Conservation (phyloP, 129 eudicot genomes). For the Centella asiatica region DNA sequence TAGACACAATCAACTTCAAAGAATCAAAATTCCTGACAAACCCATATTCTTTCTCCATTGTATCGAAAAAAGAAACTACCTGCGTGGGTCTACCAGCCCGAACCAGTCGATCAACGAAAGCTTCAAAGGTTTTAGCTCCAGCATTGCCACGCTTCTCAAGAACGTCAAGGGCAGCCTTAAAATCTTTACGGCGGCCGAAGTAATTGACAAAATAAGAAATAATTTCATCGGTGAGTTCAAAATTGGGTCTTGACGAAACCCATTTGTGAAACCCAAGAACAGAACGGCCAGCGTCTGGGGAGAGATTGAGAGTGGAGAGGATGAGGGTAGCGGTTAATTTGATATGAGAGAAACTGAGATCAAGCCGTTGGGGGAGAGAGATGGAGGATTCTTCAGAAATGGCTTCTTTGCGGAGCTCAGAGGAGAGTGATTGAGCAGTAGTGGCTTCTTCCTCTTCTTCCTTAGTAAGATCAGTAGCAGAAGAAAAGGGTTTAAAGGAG, state of each 20-base stretch:
- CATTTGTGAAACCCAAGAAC: slow-evolving; percentile 60
- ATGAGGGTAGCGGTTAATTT: slow-evolving; percentile 32
- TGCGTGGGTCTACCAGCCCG: slow-evolving; percentile 73
- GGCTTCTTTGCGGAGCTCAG: slow-evolving; percentile 54
- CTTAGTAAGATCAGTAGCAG: slow-evolving; percentile 18
- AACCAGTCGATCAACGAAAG: slow-evolving; percentile 51
- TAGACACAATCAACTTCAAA: slow-evolving; percentile 46
- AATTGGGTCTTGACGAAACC: slow-evolving; percentile 44
- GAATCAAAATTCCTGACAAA: slow-evolving; percentile 47
- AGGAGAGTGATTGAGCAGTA: slow-evolving; percentile 41
- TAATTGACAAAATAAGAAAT: slow-evolving; percentile 51
- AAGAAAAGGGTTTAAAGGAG: slow-evolving; percentile 23
- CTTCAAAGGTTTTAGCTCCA: slow-evolving; percentile 38
- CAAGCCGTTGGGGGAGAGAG: slow-evolving; percentile 44
- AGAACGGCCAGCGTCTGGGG: slow-evolving; percentile 63
- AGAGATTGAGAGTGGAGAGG: slow-evolving; percentile 44
- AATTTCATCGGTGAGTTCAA: slow-evolving; percentile 42
- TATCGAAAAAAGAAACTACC: slow-evolving; percentile 52
- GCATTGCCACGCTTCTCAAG: slow-evolving; percentile 35
- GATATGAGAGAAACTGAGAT: slow-evolving; percentile 51
- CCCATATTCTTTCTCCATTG: slow-evolving; percentile 73
- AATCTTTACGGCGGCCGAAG: slow-evolving; percentile 84
- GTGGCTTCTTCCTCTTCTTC: slow-evolving; percentile 17
- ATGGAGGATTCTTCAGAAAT: slow-evolving; percentile 33
- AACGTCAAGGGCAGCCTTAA: slow-evolving; percentile 60